phyloP scores from a whole-genome alignment of 1,284 basidiomycete genomes.

The Rhodotorula sp. region DNA sequence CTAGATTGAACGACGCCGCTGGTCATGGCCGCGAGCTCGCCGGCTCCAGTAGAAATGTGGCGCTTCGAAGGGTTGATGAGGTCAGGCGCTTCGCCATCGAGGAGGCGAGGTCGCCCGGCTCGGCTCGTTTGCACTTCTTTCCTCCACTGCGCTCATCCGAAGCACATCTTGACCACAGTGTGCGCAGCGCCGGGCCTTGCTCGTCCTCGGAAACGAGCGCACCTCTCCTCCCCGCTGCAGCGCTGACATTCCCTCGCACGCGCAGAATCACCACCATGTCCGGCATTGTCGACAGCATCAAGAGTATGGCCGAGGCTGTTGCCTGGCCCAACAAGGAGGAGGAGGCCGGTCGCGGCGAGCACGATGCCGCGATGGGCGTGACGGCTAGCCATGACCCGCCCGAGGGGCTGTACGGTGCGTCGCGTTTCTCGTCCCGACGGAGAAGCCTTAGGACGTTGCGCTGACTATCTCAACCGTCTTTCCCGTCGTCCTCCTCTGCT shows the following conservation, averaged over 20 bases:
- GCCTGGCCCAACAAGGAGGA: slow-evolving; percentile 21
- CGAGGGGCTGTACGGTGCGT: neutral
- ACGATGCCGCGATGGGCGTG: slow-evolving; percentile 17
- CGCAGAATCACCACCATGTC: neutral
- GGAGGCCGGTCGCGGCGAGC: slow-evolving; percentile 8
- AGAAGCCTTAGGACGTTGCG: too few species aligned
- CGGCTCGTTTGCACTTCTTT: too few species aligned
- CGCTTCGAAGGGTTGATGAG: too few species aligned
- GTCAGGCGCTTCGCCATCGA: too few species aligned
- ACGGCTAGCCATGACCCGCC: slow-evolving; percentile 15
- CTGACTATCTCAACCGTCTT: neutral
- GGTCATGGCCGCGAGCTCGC: too few species aligned
- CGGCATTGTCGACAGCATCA: slow-evolving; percentile 17
- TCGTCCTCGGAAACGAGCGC: too few species aligned
- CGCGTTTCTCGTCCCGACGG: neutral
- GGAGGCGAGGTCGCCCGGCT: too few species aligned
- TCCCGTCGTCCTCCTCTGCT: neutral
- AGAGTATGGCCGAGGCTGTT: neutral
- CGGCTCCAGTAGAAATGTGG: too few species aligned
- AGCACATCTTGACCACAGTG: too few species aligned
- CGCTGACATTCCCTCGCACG: neutral
- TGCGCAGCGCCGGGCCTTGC: too few species aligned
- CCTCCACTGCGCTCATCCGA: too few species aligned
- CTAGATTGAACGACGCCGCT: too few species aligned
- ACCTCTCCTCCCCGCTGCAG: neutral